phyloP scores from a whole-genome alignment of 306 rosid genomes.

The Lathyrus sativus region DNA sequence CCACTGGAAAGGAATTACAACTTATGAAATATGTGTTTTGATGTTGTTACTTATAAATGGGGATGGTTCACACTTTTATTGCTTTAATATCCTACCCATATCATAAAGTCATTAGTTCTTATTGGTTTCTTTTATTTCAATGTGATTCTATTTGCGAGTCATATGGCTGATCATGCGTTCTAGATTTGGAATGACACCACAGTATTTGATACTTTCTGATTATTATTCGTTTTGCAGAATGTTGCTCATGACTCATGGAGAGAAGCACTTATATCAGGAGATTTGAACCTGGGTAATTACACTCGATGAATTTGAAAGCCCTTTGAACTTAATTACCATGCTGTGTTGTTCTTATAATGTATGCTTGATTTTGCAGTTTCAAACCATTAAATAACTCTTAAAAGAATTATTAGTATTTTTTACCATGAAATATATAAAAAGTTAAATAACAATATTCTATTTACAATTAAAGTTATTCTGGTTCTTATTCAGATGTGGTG shows the following conservation, averaged over 20 bases:
- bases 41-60: neutral
- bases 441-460: neutral
- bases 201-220: constrained; percentile 31
- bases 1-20: neutral
- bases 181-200: constrained; percentile 22
- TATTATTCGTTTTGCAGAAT: constrained; percentile 60
- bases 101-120: constrained; percentile 17
- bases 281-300: constrained; percentile 57
- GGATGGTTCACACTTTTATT: constrained; percentile 18
- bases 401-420: constrained; percentile 10
- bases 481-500: constrained; percentile 28
- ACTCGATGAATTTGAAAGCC: constrained; percentile 11
- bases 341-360: neutral
- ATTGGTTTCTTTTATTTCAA: constrained; percentile 6
- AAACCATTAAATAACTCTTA: constrained; percentile 1
- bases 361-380: constrained; percentile 18
- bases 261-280: constrained; percentile 64
- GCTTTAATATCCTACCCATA: constrained; percentile 19
- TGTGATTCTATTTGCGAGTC: constrained; percentile 21
- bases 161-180: constrained; percentile 19
- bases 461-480: constrained; percentile 23
- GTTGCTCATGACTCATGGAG: constrained; percentile 84
- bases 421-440: neutral
- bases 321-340: constrained; percentile 8
- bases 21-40: constrained; percentile 7